Evolutionary conservation across 805 yeast genomes (phyloP).

Genomic region (Peterozyma xylosa): DNA sequence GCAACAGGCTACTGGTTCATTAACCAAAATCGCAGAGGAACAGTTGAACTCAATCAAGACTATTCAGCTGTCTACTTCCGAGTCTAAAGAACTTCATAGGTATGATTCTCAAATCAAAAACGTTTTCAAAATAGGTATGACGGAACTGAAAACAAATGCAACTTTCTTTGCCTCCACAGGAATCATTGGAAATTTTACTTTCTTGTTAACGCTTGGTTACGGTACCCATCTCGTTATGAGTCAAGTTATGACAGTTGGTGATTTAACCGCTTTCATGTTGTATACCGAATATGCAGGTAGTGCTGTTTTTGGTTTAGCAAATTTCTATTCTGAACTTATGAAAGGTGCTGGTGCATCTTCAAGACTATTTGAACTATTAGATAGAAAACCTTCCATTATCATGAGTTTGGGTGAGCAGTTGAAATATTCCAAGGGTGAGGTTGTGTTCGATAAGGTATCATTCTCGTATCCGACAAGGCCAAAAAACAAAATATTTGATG

Average conservation of each 20-base stretch:
- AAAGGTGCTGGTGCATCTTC: conserved; percentile 97
- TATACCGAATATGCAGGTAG: conserved; percentile 92
- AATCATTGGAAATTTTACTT: conserved; percentile 73
- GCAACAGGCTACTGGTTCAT: conserved; percentile 79
- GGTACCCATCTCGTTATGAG: conserved; percentile 75
- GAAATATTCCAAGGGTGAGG: conserved; percentile 38
- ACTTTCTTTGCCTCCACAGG: conserved; percentile 76
- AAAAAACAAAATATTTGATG: conserved; percentile 55
- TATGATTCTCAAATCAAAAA: conserved; percentile 67
- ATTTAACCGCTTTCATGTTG: conserved; percentile 87
- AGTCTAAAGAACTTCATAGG: conserved; percentile 64
- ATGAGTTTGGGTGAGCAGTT: conserved; percentile 55
- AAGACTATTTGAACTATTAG: conserved; percentile 80
- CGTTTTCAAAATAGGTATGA: conserved; percentile 63
- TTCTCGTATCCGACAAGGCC: conserved; percentile 87
- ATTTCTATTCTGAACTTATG: conserved; percentile 89
- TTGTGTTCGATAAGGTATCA: conserved; percentile 58
- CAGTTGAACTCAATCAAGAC: conserved; percentile 80
- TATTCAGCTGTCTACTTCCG: conserved; percentile 88
- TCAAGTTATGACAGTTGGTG: conserved; percentile 79
- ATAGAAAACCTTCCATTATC: conserved; percentile 66
- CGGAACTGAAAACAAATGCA: conserved; percentile 78
- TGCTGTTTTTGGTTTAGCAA: conserved; percentile 85
- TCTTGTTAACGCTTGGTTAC: conserved; percentile 65
- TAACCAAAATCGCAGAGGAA: conserved; percentile 90